These are phyloP conservation scores for Monilinia laxa DNA, from an alignment of 2,329 filamentous ascomycete genomes.

Conservation along the genomic window DNA sequence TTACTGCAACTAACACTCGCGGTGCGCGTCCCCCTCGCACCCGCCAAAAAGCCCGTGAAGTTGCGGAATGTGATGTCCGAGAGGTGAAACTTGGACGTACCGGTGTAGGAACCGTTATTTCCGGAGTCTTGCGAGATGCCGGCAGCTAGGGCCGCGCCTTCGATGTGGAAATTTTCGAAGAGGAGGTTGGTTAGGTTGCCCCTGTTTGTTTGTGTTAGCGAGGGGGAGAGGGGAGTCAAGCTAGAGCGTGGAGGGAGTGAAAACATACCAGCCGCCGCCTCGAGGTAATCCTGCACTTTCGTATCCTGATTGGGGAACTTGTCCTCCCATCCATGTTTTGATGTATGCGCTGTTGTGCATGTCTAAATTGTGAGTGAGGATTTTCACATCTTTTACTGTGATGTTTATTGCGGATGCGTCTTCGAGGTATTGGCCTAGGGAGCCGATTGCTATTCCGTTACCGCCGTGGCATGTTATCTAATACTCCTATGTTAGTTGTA, in stretches of 20 bases:
- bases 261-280: constrained; percentile 50
- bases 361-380: constrained; percentile 48
- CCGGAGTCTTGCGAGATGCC: constrained; percentile 51
- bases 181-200: constrained; percentile 52
- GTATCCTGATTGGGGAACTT: constrained; percentile 48
- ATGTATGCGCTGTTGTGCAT: constrained; percentile 53
- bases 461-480: constrained; percentile 49
- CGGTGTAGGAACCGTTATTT: constrained; percentile 49
- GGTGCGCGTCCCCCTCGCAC: constrained; percentile 38
- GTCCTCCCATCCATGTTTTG: constrained; percentile 56
- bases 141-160: constrained; percentile 47
- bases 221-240: background rate
- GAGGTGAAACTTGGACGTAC: constrained; percentile 52
- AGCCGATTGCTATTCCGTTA: constrained; percentile 57
- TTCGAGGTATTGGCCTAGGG: constrained; percentile 55
- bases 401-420: constrained; percentile 53
- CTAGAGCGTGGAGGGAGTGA: background rate
- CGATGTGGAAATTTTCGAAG: constrained; percentile 52
- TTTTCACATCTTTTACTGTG: constrained; percentile 47
- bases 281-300: constrained; percentile 50
- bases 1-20: constrained; percentile 49
- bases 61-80: constrained; percentile 52
- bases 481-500: background rate
- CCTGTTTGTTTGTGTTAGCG: constrained; percentile 23
- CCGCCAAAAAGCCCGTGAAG: constrained; percentile 50